Evolutionary conservation across 257 asterid species (phyloP).

Genomic region (Solanum stenotomum): DNA sequence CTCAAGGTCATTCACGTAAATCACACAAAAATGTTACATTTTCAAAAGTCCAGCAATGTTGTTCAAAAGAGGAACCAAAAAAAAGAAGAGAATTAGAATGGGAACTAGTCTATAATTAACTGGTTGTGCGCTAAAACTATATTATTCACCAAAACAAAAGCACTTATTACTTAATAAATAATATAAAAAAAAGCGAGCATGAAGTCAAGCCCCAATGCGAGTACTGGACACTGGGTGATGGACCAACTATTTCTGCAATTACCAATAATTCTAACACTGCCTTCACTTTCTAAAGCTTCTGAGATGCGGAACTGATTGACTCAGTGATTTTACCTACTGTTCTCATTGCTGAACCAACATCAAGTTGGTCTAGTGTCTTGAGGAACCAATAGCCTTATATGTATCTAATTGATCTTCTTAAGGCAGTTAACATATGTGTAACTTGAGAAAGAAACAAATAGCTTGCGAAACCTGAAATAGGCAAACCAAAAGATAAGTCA

Average conservation of each 20-base stretch:
- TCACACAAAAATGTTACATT: not conserved
- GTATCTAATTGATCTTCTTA: constrained; percentile 31
- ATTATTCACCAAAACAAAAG: not conserved
- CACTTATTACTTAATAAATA: not conserved
- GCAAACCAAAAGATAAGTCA: not conserved
- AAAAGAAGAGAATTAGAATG: not conserved
- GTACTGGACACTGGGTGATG: not conserved
- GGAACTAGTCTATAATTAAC: not conserved
- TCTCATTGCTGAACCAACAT: not conserved
- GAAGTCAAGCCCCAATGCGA: not conserved
- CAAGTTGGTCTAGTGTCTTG: not conserved
- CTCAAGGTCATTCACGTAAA: not conserved
- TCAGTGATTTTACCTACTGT: not conserved
- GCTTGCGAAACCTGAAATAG: constrained; percentile 78
- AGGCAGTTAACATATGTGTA: constrained; percentile 69
- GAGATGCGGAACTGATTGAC: not conserved
- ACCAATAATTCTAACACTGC: not conserved
- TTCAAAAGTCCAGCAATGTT: not conserved
- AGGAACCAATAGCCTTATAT: not conserved
- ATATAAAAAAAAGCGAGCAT: not conserved
- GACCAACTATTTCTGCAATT: not conserved
- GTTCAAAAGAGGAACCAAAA: not conserved
- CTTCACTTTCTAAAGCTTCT: not conserved
- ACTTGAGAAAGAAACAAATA: constrained; percentile 78
- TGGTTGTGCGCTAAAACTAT: not conserved